Evolutionary conservation across 192 early-diverging fungal species (phyloP).

Genomic region (Entomortierella chlamydospora): DNA sequence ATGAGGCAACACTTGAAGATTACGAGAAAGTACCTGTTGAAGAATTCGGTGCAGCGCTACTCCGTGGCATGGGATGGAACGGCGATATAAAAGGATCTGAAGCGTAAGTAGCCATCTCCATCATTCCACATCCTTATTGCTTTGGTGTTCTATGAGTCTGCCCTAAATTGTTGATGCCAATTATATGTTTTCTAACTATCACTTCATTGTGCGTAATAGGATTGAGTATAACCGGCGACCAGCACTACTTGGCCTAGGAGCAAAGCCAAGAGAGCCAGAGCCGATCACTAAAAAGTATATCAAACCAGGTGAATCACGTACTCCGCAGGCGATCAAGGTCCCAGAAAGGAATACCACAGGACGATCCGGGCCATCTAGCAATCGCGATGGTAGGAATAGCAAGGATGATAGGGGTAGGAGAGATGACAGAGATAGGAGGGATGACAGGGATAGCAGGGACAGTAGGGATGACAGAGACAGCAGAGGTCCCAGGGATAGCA

Average conservation of each 20-base stretch:
- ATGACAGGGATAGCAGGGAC: background rate
- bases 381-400: background rate
- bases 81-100: conserved; percentile 62
- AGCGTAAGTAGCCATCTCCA: conserved; percentile 17
- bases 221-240: conserved; percentile 69
- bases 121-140: background rate
- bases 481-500: conserved; percentile 8
- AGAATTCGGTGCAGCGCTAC: conserved; percentile 86
- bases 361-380: conserved; percentile 1
- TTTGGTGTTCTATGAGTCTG: too few relatives aligned
- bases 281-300: conserved; percentile 57
- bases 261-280: conserved; percentile 68
- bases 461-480: conserved; percentile 22
- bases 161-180: too few relatives aligned
- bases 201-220: conserved; percentile 4
- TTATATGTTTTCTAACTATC: background rate
- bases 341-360: conserved; percentile 23
- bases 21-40: conserved; percentile 90
- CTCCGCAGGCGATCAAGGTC: conserved; percentile 40
- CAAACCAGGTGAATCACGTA: conserved; percentile 48
- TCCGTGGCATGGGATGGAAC: conserved; percentile 94
- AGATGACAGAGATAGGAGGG: background rate
- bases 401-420: conserved; percentile 12
- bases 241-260: conserved; percentile 85
- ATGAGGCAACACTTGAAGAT: conserved; percentile 74